These are phyloP conservation scores for Melanomma pulvis-pyrius DNA, from an alignment of 495 filamentous ascomycete genomes.

Conservation along the genomic window DNA sequence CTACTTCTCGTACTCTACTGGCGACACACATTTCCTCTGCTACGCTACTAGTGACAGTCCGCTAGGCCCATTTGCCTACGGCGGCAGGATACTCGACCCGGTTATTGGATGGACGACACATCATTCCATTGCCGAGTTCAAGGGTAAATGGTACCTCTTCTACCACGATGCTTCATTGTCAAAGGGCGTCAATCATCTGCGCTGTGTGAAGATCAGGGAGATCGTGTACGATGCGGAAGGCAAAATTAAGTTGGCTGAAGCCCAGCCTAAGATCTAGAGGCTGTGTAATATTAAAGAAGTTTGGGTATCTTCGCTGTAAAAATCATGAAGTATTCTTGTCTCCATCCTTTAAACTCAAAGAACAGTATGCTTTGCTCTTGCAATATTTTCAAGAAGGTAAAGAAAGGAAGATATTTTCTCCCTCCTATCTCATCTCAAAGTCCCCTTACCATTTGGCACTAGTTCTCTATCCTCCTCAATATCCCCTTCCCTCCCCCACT, in stretches of 20 bases:
- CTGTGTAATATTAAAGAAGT: neutral
- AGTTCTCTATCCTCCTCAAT: too few species aligned
- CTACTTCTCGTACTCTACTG: constrained; percentile 77
- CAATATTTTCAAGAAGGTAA: too few species aligned
- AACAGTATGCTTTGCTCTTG: too few species aligned
- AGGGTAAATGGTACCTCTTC: constrained; percentile 70
- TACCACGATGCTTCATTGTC: constrained; percentile 71
- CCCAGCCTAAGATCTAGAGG: constrained; percentile 32
- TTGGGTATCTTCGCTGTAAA: neutral
- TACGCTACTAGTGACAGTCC: constrained; percentile 65
- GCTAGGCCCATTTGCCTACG: constrained; percentile 70
- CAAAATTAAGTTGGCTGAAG: constrained; percentile 51
- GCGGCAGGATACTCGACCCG: constrained; percentile 70
- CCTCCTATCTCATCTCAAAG: too few species aligned
- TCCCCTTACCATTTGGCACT: too few species aligned
- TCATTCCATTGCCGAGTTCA: constrained; percentile 74
- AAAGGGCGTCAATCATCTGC: constrained; percentile 63
- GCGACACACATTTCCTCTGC: constrained; percentile 70
- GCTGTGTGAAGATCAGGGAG: constrained; percentile 71
- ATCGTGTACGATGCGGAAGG: constrained; percentile 69
- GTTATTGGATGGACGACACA: constrained; percentile 79
- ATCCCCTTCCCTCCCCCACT: too few species aligned
- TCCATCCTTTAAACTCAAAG: too few species aligned
- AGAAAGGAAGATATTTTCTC: too few species aligned
- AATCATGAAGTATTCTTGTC: neutral